These are phyloP conservation scores for Diaporthe ilicicola DNA, from an alignment of 2,329 filamentous ascomycete genomes.

Conservation along the genomic window DNA sequence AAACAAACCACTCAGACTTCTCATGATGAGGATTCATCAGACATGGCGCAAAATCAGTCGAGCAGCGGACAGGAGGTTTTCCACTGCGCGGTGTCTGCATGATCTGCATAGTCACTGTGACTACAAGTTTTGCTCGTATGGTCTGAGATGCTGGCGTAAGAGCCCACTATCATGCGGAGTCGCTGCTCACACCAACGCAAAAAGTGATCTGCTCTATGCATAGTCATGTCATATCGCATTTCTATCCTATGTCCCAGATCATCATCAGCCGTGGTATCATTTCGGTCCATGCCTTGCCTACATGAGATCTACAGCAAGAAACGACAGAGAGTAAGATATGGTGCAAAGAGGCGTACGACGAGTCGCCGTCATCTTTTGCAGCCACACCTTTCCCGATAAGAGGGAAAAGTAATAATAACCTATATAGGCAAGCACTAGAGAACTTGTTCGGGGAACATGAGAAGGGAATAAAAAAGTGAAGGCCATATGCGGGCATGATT, in stretches of 20 bases:
- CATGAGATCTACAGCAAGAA: not conserved
- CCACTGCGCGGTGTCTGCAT: not conserved
- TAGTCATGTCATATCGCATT: not conserved
- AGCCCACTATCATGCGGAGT: not conserved
- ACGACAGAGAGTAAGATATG: constrained; percentile 10
- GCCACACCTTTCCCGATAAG: not conserved
- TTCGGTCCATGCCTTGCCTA: not conserved
- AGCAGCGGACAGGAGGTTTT: not conserved
- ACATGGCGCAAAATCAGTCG: not conserved
- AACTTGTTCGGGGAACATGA: not conserved
- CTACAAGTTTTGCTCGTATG: not conserved
- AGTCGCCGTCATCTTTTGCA: not conserved
- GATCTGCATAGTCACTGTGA: not conserved
- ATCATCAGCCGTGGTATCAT: constrained; percentile 22
- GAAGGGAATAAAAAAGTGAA: not conserved
- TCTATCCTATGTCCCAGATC: not conserved
- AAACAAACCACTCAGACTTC: not conserved
- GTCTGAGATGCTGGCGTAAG: not conserved
- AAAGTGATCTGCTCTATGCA: not conserved
- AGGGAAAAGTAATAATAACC: not conserved
- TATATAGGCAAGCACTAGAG: not conserved
- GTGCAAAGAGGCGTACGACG: not conserved
- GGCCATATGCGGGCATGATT: not conserved
- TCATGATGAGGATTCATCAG: too few species aligned
- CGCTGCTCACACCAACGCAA: not conserved